Conservation (phyloP, 73 alveolate genomes). For the Paramecium bursaria region DNA sequence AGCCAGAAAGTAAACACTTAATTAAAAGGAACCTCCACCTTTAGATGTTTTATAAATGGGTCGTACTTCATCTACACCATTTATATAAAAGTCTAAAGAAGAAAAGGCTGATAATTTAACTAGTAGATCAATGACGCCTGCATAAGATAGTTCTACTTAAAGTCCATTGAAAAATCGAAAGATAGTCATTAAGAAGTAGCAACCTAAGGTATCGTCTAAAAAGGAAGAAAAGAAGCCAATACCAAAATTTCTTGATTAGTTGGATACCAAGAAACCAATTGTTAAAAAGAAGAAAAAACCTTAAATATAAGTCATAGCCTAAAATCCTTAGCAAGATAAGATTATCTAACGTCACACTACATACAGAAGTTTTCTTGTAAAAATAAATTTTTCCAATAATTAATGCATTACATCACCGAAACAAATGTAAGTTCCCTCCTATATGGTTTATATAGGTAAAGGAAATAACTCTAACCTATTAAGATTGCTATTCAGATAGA, state of each 20-base stretch:
- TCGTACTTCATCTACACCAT: conserved; percentile 51
- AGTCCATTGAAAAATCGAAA: conserved; percentile 43
- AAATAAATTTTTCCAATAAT: conserved; percentile 56
- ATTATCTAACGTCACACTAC: conserved; percentile 53
- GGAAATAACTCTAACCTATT: conserved; percentile 85
- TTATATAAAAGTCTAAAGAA: conserved; percentile 49
- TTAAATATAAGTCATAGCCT: not conserved
- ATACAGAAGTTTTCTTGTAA: conserved; percentile 55
- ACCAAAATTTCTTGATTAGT: not conserved
- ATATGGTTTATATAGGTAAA: conserved; percentile 83
- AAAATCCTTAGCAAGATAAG: conserved; percentile 45
- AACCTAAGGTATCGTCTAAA: not conserved
- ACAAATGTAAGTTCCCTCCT: conserved; percentile 61
- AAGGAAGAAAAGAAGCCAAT: conserved; percentile 17
- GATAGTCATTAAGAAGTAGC: not conserved
- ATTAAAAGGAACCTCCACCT: not conserved
- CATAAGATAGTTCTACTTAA: not conserved
- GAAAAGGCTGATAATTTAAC: conserved; percentile 45
- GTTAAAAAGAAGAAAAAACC: conserved; percentile 22
- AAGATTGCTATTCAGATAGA: conserved; percentile 70
- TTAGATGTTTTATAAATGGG: conserved; percentile 36
- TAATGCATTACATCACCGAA: conserved; percentile 40
- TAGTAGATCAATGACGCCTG: conserved; percentile 34
- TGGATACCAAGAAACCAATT: not conserved
- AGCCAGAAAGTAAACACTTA: conserved; percentile 22